Percentiles rank a stretch among this genome's conserved stretches.
These are phyloP conservation scores for Aphanomyces stellatus DNA, from an alignment of 352 stramenopile species.

Conservation along the genomic window DNA sequence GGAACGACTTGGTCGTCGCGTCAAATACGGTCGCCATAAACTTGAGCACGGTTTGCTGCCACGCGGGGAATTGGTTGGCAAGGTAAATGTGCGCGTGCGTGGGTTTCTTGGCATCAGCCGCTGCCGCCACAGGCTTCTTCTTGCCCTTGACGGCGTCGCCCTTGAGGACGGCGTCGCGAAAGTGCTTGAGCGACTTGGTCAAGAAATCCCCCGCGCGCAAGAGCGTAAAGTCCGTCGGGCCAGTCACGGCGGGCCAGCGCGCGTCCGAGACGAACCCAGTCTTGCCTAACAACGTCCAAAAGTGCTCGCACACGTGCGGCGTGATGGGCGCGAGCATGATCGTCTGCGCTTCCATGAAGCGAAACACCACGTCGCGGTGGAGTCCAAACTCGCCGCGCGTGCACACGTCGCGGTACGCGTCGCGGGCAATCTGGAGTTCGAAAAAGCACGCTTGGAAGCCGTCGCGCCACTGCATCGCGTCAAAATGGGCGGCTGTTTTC, in stretches of 20 bases:
- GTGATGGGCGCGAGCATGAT: constrained; percentile 95
- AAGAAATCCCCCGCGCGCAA: constrained; percentile 91
- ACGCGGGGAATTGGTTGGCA: constrained; percentile 73
- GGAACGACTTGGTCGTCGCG: constrained; percentile 52
- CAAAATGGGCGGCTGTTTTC: constrained; percentile 81
- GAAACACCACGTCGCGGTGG: constrained; percentile 87
- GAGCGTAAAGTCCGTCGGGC: constrained; percentile 89
- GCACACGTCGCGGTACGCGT: constrained; percentile 97
- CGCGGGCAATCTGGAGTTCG: constrained; percentile 96
- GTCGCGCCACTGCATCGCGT: constrained; percentile 92
- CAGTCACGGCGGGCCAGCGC: constrained; percentile 64
- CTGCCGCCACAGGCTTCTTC: constrained; percentile 53
- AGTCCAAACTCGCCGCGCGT: constrained; percentile 70
- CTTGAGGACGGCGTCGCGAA: constrained; percentile 82
- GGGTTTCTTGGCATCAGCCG: constrained; percentile 77
- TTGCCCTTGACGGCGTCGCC: constrained; percentile 87
- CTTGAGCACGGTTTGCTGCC: constrained; percentile 76
- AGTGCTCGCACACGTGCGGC: constrained; percentile 92
- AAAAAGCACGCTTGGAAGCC: constrained; percentile 98
- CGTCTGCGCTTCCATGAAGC: constrained; percentile 91
- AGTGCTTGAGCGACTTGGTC: constrained; percentile 85
- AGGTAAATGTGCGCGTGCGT: constrained; percentile 83
- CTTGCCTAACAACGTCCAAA: constrained; percentile 91
- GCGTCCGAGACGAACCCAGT: constrained; percentile 85
- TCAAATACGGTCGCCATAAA: constrained; percentile 74